A percentile compares a stretch with the other conserved stretches of the same genome.
Evolutionary conservation across 805 yeast genomes (phyloP).

Genomic region (Sugiyamaella valdiviana): DNA sequence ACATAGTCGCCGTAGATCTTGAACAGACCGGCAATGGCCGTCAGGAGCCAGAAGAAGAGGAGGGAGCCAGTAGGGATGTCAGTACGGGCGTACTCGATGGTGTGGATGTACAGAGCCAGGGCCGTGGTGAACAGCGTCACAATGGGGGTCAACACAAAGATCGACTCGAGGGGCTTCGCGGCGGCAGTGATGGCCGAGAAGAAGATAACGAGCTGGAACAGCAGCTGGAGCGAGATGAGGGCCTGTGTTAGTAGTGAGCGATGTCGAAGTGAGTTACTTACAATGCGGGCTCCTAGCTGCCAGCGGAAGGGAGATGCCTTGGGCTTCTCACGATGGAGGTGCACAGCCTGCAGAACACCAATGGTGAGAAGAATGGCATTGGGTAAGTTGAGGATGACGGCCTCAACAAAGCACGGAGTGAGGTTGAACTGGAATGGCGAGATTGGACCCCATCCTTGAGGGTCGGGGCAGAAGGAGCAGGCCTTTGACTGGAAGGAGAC

Average conservation of each 20-base stretch:
- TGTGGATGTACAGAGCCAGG: conserved; percentile 54
- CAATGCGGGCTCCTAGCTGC: conserved; percentile 22
- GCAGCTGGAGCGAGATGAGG: conserved; percentile 19
- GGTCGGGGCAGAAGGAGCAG: conserved; percentile 11
- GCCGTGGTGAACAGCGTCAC: conserved; percentile 39
- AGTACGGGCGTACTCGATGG: conserved; percentile 63
- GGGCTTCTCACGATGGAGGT: conserved; percentile 22
- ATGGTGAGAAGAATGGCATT: conserved; percentile 26
- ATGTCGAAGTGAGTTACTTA: too few relatives aligned
- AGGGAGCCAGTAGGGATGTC: conserved; percentile 61
- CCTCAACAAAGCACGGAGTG: conserved; percentile 37
- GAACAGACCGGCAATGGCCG: conserved; percentile 44
- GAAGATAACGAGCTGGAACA: conserved; percentile 11
- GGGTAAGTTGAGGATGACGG: conserved; percentile 29
- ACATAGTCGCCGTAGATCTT: conserved; percentile 17
- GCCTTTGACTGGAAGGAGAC: too few relatives aligned
- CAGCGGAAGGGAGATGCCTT: conserved; percentile 19
- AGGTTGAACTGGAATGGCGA: conserved; percentile 23
- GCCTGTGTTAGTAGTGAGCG: background rate
- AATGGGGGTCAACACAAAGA: conserved; percentile 34
- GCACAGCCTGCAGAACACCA: conserved; percentile 27
- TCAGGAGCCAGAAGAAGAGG: conserved; percentile 69
- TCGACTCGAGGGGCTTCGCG: conserved; percentile 27
- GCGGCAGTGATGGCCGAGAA: conserved; percentile 16
- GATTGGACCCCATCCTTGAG: conserved; percentile 35